Conservation (phyloP, 371 early-diverging fungal species). For the Zopfochytrium polystomum region DNA sequence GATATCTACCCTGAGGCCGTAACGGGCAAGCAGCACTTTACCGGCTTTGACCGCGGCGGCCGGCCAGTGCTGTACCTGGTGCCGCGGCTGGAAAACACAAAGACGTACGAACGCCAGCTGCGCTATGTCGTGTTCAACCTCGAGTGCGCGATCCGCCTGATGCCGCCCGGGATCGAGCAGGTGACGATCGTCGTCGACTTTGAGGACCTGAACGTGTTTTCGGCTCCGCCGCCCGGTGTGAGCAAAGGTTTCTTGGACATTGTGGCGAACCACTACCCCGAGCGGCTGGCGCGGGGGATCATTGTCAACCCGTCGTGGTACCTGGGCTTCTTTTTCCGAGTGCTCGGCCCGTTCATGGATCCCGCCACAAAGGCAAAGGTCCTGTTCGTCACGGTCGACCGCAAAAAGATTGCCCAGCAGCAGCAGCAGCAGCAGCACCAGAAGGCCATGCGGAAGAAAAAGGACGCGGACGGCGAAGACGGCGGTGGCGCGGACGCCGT, state of each 20-base stretch:
- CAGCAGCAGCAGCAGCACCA: not conserved
- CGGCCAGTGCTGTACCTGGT: constrained; percentile 36
- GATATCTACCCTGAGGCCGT: constrained; percentile 72
- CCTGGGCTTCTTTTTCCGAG: constrained; percentile 72
- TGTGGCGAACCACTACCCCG: constrained; percentile 5
- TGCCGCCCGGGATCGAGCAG: constrained; percentile 57
- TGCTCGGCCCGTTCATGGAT: constrained; percentile 85
- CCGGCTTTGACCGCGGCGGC: constrained; percentile 36
- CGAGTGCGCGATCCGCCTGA: constrained; percentile 43
- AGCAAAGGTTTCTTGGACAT: constrained; percentile 40
- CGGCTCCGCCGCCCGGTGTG: constrained; percentile 63
- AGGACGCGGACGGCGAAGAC: not conserved
- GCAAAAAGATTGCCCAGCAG: constrained; percentile 24
- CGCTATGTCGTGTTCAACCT: constrained; percentile 73
- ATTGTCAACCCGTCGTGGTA: constrained; percentile 68
- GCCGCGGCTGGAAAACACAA: constrained; percentile 73
- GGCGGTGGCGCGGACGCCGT: not conserved
- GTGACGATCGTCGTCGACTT: constrained; percentile 74
- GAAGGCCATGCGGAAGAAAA: not conserved
- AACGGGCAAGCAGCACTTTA: constrained; percentile 77
- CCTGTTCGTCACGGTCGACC: constrained; percentile 74
- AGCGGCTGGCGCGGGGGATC: constrained; percentile 10
- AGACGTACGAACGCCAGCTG: constrained; percentile 71
- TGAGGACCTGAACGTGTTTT: constrained; percentile 63
- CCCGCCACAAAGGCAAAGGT: constrained; percentile 86